Percentiles rank a stretch among this genome's conserved stretches.
Conservation (phyloP, 2,329 filamentous ascomycete genomes). For the Aspergillus proliferans region DNA sequence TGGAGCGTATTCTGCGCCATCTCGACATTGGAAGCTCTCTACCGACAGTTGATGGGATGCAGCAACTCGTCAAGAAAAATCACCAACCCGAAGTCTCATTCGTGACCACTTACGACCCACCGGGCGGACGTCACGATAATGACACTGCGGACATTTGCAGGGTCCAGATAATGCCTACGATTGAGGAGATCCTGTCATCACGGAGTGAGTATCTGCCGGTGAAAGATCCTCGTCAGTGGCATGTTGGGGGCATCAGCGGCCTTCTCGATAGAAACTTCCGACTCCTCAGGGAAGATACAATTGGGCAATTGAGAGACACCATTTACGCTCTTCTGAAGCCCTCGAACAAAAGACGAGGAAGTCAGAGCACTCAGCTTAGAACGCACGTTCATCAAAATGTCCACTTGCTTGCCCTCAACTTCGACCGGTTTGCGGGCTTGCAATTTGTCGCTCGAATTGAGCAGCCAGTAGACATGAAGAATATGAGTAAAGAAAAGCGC, state of each 20-base stretch:
- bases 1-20: constrained; percentile 14
- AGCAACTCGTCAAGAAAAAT: neutral
- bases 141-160: constrained; percentile 27
- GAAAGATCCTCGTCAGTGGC: constrained; percentile 24
- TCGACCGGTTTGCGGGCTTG: constrained; percentile 13
- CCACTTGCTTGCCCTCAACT: constrained; percentile 6
- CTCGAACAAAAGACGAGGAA: neutral
- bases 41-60: neutral
- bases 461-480: constrained; percentile 15
- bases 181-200: constrained; percentile 26
- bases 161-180: constrained; percentile 32
- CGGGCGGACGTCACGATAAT: constrained; percentile 33
- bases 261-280: constrained; percentile 33
- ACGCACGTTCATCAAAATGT: constrained; percentile 8
- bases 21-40: constrained; percentile 16
- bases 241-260: constrained; percentile 19
- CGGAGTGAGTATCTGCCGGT: constrained; percentile 28
- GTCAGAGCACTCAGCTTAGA: constrained; percentile 4
- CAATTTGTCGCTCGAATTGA: constrained; percentile 18
- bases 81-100: constrained; percentile 5
- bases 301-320: constrained; percentile 27
- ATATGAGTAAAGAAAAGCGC: constrained; percentile 5
- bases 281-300: constrained; percentile 31
- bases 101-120: constrained; percentile 8
- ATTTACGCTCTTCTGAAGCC: constrained; percentile 14